Evolutionary conservation across 2,329 filamentous ascomycete species (phyloP).

Genomic region (Scedosporium dehoogii): DNA sequence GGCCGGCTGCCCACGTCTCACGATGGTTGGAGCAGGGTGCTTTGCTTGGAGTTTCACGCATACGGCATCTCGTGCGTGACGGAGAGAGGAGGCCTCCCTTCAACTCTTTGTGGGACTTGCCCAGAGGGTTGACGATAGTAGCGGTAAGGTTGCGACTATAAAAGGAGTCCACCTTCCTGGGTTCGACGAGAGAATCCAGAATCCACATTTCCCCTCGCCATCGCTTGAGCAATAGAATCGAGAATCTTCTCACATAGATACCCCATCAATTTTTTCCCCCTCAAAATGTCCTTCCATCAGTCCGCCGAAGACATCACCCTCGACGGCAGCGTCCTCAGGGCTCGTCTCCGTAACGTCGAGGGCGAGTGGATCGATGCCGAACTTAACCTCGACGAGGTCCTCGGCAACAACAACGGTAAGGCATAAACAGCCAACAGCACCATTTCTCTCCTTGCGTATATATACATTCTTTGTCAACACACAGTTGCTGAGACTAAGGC

Average conservation of each 20-base stretch:
- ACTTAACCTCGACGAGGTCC: conserved; percentile 44
- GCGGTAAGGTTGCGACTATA: no score
- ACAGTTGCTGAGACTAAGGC: conserved; percentile 7
- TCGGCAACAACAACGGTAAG: conserved; percentile 40
- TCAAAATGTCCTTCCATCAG: conserved; percentile 31
- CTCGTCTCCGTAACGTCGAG: conserved; percentile 27
- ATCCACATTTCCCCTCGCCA: background rate
- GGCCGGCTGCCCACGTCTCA: background rate
- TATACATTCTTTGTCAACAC: background rate
- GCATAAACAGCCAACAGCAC: conserved; percentile 11
- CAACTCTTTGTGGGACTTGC: no score
- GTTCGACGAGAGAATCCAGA: no score
- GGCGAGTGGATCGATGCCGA: conserved; percentile 33
- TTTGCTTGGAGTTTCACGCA: no score
- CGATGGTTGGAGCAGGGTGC: background rate
- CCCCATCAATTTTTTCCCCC: background rate
- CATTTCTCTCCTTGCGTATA: background rate
- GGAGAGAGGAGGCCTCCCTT: no score
- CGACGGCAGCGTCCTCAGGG: conserved; percentile 37
- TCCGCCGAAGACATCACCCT: conserved; percentile 35
- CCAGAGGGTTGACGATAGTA: no score
- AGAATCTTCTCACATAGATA: background rate
- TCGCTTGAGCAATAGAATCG: background rate
- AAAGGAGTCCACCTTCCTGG: no score
- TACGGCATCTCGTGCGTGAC: no score